Evolutionary conservation across 2,329 filamentous ascomycete species (phyloP), one percentile per base, ranked within the genome.

Genomic region (Colletotrichum karsti): DNA sequence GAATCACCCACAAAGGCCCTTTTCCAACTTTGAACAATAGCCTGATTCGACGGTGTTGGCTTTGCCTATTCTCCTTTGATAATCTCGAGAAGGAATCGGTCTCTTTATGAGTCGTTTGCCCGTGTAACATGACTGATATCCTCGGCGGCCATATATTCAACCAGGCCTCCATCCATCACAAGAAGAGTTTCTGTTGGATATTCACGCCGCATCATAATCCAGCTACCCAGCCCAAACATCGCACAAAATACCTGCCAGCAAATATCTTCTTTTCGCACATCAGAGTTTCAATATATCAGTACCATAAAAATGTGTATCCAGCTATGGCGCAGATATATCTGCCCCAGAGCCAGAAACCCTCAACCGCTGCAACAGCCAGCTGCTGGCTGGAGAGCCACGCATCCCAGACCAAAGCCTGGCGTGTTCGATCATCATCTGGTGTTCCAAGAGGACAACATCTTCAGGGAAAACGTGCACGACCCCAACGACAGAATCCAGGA

Each of bases 301-400:
- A 5, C 35, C 3, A 22, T 24, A 18, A 26, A 28, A 26, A 67
- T 67, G 64, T 67, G 64, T 7, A 44, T 64, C n/a, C 9, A 26
- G 35, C 15, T 67, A 24, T 67, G 51, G 51, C 64, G 64, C 51
- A 56, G 60, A 20, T 67, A 64, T 12, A 13, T 57, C 54, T 67
- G 64, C 51, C 51, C 64, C 42, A 67, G 56, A 28, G 42, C 64
- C 18, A 35, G 51, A 9, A 12, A 44, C 15, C 33, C 30, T 30
- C 24, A 41, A 18, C 54, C 54, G 18, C 42, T 56, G 30, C n/a
- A 59, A 42, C 8, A n/a, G 44, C 50, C 18, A 10, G 35, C 26
- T 26, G 18, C 33, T 12, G 30, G n/a, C 30, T 37, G 48, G 7
- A 1, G 5, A 22, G 15, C 30, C 4, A 7, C 5, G 3, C 64